Conservation (phyloP, 768 basidiomycete species). For the Exsudoporus frostii region DNA sequence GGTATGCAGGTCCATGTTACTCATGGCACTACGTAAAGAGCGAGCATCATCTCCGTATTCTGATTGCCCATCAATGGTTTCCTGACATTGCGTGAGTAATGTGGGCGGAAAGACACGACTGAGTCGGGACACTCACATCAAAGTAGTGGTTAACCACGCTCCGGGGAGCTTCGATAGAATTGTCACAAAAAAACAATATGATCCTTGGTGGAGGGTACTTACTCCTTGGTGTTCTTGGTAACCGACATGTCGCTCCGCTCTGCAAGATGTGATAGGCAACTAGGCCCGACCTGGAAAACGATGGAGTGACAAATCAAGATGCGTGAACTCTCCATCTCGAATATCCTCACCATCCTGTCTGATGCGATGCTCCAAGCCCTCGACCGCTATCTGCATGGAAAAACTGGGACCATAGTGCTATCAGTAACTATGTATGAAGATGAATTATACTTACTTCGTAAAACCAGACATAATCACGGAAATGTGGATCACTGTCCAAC, state of each 20-base stretch:
- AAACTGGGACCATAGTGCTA: constrained; percentile 47
- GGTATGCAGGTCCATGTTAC: constrained; percentile 51
- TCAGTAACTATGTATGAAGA: neutral
- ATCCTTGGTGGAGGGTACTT: constrained; percentile 29
- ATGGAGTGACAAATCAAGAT: neutral
- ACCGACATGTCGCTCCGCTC: constrained; percentile 81
- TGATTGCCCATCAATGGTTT: constrained; percentile 68
- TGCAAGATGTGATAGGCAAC: constrained; percentile 91
- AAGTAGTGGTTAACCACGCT: constrained; percentile 91
- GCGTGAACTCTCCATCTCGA: neutral
- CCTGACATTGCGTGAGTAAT: constrained; percentile 39
- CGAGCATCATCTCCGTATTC: constrained; percentile 71
- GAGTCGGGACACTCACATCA: constrained; percentile 60
- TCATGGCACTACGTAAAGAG: constrained; percentile 60
- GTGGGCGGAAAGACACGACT: neutral
- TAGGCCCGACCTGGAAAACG: constrained; percentile 65
- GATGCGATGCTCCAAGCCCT: constrained; percentile 95
- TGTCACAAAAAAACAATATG: constrained; percentile 1
- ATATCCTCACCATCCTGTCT: constrained; percentile 83
- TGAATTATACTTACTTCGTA: constrained; percentile 61
- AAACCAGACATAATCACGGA: constrained; percentile 96
- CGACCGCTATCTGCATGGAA: constrained; percentile 93
- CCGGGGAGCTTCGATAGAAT: constrained; percentile 62
- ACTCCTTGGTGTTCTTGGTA: constrained; percentile 95
- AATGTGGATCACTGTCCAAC: constrained; percentile 89